A percentile compares a stretch with the other conserved stretches of the same genome.
These are phyloP conservation scores for Spongispora temasekensis DNA, from an alignment of 1,284 basidiomycete genomes.

Conservation along the genomic window DNA sequence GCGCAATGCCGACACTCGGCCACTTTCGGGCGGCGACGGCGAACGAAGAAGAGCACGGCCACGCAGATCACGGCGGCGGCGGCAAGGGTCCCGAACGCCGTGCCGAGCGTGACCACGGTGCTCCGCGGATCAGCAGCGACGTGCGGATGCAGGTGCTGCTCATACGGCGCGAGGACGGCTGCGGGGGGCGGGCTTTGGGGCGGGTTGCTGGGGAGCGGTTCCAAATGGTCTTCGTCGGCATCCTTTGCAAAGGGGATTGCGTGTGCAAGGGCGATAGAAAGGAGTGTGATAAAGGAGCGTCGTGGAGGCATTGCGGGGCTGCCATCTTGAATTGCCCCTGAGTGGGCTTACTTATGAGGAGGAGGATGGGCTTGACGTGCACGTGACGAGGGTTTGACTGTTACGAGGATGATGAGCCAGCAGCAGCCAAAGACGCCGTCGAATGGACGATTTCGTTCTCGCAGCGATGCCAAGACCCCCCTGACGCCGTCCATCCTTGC, in stretches of 20 bases:
- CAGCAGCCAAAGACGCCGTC: slow-evolving; percentile 71
- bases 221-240: background rate
- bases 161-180: slow-evolving; percentile 20
- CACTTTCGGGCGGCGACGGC: slow-evolving; percentile 12
- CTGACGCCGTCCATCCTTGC: slow-evolving; percentile 65
- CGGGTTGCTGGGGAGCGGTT: background rate
- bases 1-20: no score
- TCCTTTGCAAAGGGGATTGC: slow-evolving; percentile 13
- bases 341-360: background rate
- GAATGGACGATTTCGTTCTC: slow-evolving; percentile 52
- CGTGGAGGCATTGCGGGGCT: slow-evolving; percentile 19
- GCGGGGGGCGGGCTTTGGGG: background rate
- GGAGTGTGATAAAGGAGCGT: slow-evolving; percentile 23
- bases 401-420: slow-evolving; percentile 22
- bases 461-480: slow-evolving; percentile 72
- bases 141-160: slow-evolving; percentile 14
- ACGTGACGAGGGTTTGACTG: no score
- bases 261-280: slow-evolving; percentile 8
- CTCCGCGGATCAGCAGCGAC: slow-evolving; percentile 1
- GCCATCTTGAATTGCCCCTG: background rate
- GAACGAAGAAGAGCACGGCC: slow-evolving; percentile 8
- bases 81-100: slow-evolving; percentile 11
- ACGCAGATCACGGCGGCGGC: slow-evolving; percentile 14
- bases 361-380: slow-evolving; percentile 25
- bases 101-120: slow-evolving; percentile 17